Evolutionary conservation across 441 rosid genomes (phyloP).

Genomic region (Pelargonium myrrhifolium): DNA sequence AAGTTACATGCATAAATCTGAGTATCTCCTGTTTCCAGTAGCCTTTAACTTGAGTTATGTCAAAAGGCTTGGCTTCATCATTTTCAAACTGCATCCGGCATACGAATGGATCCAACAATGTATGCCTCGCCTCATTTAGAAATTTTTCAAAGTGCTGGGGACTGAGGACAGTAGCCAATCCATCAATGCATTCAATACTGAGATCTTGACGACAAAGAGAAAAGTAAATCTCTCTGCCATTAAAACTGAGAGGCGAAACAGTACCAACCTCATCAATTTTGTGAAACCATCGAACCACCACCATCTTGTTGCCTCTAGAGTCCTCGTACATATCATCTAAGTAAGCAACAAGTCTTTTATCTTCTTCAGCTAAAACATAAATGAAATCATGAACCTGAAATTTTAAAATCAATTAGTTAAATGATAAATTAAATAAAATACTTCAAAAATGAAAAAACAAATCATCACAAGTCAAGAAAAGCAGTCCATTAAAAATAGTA

Average conservation of each 20-base stretch:
- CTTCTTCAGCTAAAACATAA: constrained; percentile 64
- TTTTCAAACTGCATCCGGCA: constrained; percentile 50
- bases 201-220: constrained; percentile 86
- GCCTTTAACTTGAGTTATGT: constrained; percentile 58
- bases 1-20: constrained; percentile 27
- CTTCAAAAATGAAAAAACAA: neutral
- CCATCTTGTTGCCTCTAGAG: constrained; percentile 60
- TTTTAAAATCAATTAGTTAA: neutral
- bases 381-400: constrained; percentile 63
- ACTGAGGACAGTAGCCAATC: constrained; percentile 67
- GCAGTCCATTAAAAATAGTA: constrained; percentile 5
- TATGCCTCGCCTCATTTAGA: constrained; percentile 25
- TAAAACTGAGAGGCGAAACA: constrained; percentile 45
- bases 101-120: constrained; percentile 39
- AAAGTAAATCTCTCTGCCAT: constrained; percentile 75
- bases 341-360: constrained; percentile 62
- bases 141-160: constrained; percentile 57
- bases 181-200: constrained; percentile 80
- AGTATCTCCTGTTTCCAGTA: constrained; percentile 69
- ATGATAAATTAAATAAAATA: neutral
- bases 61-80: constrained; percentile 51
- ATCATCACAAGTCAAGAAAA: neutral
- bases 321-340: constrained; percentile 78
- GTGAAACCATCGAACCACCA: constrained; percentile 85
- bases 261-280: constrained; percentile 83